Percentiles rank a stretch among this genome's conserved stretches.
Conservation (phyloP, 306 rosid species). For the Abrus precatorius region DNA sequence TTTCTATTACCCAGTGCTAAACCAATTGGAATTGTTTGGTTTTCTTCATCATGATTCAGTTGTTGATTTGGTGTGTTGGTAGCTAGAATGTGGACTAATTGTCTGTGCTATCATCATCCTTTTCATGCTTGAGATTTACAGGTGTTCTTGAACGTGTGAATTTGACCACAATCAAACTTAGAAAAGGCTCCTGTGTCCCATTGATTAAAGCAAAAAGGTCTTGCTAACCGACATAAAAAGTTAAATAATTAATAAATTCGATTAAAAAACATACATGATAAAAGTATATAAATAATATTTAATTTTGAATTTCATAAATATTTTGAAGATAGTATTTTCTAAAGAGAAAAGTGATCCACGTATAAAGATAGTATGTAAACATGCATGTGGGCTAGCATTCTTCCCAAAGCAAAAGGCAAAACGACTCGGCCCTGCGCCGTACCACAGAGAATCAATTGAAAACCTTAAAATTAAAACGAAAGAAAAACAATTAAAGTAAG, state of each 20-base stretch:
- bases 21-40: constrained; percentile 2
- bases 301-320: no score
- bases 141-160: constrained; percentile 41
- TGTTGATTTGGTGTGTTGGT: constrained; percentile 6
- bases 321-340: no score
- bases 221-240: no score
- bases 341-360: no score
- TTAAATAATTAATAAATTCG: no score
- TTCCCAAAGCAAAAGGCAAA: constrained; percentile 41
- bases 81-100: neutral
- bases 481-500: neutral
- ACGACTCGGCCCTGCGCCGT: constrained; percentile 38
- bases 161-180: constrained; percentile 40
- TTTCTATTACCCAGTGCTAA: neutral
- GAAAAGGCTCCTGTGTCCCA: constrained; percentile 22
- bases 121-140: constrained; percentile 19
- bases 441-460: constrained; percentile 51
- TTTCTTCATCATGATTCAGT: neutral
- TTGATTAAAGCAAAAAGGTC: neutral
- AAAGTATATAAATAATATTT: no score
- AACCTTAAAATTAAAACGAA: constrained; percentile 36
- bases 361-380: neutral
- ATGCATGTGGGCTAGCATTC: constrained; percentile 53
- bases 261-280: no score
- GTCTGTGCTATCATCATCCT: neutral